These are phyloP conservation scores for Colletotrichum orchidophilum DNA, from an alignment of 2,329 filamentous ascomycete genomes.

Conservation along the genomic window DNA sequence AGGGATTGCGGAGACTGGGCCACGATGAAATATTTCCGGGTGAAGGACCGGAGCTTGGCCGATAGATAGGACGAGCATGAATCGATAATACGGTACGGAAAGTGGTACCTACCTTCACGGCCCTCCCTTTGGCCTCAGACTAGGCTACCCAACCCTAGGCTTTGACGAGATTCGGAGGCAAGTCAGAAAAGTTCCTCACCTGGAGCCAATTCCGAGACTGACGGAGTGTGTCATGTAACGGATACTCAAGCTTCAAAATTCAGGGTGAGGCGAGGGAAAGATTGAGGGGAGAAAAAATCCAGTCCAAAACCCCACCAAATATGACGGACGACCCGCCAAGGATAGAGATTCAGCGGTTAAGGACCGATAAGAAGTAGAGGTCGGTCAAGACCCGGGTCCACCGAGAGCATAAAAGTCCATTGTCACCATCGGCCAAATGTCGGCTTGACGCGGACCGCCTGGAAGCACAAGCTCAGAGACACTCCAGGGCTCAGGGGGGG, in stretches of 20 bases:
- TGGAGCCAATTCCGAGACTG: conserved; percentile 19
- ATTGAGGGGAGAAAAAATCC: conserved; percentile 8
- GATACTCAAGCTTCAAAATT: not conserved
- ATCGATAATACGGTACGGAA: conserved; percentile 20
- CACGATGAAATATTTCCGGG: conserved; percentile 8
- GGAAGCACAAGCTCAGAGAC: not conserved
- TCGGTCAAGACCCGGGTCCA: conserved; percentile 31
- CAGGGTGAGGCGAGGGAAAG: conserved; percentile 11
- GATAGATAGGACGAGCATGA: conserved; percentile 33
- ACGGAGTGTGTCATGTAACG: conserved; percentile 9
- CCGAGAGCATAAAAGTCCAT: conserved; percentile 31
- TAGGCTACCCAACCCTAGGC: not conserved
- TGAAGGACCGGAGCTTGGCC: conserved; percentile 31
- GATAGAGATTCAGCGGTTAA: conserved; percentile 32
- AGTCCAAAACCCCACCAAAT: conserved; percentile 27
- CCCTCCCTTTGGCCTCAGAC: not conserved
- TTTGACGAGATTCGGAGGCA: conserved; percentile 7
- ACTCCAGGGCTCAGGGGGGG: not conserved
- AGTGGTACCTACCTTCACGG: not conserved
- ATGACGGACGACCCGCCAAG: conserved; percentile 15
- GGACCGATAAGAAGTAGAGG: conserved; percentile 32
- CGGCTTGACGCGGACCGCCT: conserved; percentile 29
- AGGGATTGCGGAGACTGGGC: conserved; percentile 5
- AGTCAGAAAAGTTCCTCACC: not conserved
- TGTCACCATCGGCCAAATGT: conserved; percentile 33